Evolutionary conservation across 2,329 filamentous ascomycete species (phyloP).

Genomic region (Aspergillus candidus): DNA sequence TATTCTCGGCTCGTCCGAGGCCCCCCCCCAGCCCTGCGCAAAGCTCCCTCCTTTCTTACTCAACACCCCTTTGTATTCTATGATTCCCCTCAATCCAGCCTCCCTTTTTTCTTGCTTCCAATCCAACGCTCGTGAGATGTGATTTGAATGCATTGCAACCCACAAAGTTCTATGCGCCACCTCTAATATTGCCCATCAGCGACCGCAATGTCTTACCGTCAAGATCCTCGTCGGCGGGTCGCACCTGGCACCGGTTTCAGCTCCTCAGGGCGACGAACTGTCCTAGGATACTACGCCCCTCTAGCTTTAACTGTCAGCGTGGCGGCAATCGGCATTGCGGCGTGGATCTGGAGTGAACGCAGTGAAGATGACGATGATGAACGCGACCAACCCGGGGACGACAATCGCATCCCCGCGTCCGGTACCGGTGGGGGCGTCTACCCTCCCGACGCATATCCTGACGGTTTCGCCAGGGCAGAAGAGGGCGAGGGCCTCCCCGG

Average conservation of each 20-base stretch:
- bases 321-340: slow-evolving; percentile 76
- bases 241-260: slow-evolving; percentile 38
- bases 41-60: slow-evolving; percentile 15
- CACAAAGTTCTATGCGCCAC: slow-evolving; percentile 23
- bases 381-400: slow-evolving; percentile 47
- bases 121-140: slow-evolving; percentile 26
- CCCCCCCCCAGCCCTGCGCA: slow-evolving; percentile 18
- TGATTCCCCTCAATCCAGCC: slow-evolving; percentile 8
- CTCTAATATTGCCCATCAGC: slow-evolving; percentile 19
- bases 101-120: slow-evolving; percentile 8
- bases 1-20: slow-evolving; percentile 33
- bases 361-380: slow-evolving; percentile 66
- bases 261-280: slow-evolving; percentile 36
- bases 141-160: slow-evolving; percentile 22
- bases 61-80: not conserved
- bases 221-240: slow-evolving; percentile 34
- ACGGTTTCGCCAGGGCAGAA: slow-evolving; percentile 30
- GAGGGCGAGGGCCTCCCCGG: slow-evolving; percentile 29
- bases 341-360: slow-evolving; percentile 92
- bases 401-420: slow-evolving; percentile 21
- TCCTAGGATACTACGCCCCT: slow-evolving; percentile 74
- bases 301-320: slow-evolving; percentile 80
- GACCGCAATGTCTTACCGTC: slow-evolving; percentile 36
- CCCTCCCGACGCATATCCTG: slow-evolving; percentile 24
- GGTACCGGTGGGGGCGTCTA: slow-evolving; percentile 20